Base-by-base conservation (phyloP, 371 early-diverging fungal species). In the Syncephalastrum sp. region DNA sequence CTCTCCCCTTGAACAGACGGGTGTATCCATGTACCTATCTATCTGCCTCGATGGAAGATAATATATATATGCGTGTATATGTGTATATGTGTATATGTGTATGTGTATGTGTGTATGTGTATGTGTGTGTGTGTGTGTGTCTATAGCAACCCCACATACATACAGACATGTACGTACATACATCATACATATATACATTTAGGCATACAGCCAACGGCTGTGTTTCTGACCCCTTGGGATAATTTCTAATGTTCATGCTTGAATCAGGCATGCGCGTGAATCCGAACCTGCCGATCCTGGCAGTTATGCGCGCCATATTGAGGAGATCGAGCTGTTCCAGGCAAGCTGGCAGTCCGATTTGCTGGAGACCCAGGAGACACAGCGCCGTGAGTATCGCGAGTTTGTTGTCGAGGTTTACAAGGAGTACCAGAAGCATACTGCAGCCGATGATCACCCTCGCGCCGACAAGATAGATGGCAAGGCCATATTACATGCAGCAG, bases 391-490 rank as follows among this genome's bases (percentile, higher is more conserved):
- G 64, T 90, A 87, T 56, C 72, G 83, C 21, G 84, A 84, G 45
- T 88, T 90, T 64, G 83, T 90, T n/a, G 64, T 83, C 25, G 82
- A 85, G 54, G 69, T 87, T 4, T 84, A 86, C 56, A 63, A 74
- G 7, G 80, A 81, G 61, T 81, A 81, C 57, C 80, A 80, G 51
- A 55, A 64, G 14, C 63, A 74, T 10, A 54, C 66, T 2, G 53
- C 65, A n/a, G 60, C 70, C 21, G 61, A 53, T 25, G 25, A 63
- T 50, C 50, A 44, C 42, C 41, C 52, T 56, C n/a, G 44, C 29
- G 47, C 57, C 48, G 53, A n/a, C 58, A 53, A 59, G 64, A 59
- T 84, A 60, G 74, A 77, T 61, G 77, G 81, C 16, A 78, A 82
- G 57, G 79, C 81, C 23, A 77, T 81, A 54, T 70, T 79, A 3